These are phyloP conservation scores for Aspergillus nidulans DNA, from an alignment of 495 filamentous ascomycete genomes.

Conservation along the genomic window DNA sequence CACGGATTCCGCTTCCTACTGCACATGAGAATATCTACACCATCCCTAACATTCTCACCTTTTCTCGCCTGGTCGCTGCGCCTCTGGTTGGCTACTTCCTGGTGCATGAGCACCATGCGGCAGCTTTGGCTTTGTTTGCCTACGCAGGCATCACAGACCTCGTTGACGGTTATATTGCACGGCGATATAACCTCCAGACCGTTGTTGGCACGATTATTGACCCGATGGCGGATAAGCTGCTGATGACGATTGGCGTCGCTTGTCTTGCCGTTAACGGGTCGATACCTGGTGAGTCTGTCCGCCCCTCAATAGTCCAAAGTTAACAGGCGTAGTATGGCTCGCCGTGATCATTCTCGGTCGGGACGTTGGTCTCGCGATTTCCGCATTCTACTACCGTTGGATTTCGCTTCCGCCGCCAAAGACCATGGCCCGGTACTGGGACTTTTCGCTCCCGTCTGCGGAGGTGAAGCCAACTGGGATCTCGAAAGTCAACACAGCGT, in stretches of 20 bases:
- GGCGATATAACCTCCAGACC: constrained; percentile 79
- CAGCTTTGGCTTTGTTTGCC: constrained; percentile 77
- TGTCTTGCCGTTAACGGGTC: constrained; percentile 75
- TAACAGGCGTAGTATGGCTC: constrained; percentile 62
- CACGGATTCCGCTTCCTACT: constrained; percentile 44
- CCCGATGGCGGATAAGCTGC: constrained; percentile 90
- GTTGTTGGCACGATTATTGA: constrained; percentile 96
- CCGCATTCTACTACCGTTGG: constrained; percentile 92
- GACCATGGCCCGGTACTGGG: constrained; percentile 93
- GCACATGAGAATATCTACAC: constrained; percentile 92
- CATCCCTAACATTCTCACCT: constrained; percentile 85
- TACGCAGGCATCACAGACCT: constrained; percentile 91
- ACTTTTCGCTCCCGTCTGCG: constrained; percentile 87
- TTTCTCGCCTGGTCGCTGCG: constrained; percentile 77
- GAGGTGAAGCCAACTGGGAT: constrained; percentile 90
- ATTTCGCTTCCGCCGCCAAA: constrained; percentile 90
- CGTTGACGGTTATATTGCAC: constrained; percentile 88
- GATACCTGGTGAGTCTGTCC: constrained; percentile 59
- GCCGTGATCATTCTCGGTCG: constrained; percentile 85
- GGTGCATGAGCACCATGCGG: constrained; percentile 70
- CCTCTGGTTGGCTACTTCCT: constrained; percentile 88
- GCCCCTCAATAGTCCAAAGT: background rate
- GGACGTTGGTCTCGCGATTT: constrained; percentile 79
- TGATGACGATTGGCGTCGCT: constrained; percentile 90
- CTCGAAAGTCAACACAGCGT: constrained; percentile 82